Conservation (phyloP, 169 alveolate species). For the Pseudocohnilembus persalinus region DNA sequence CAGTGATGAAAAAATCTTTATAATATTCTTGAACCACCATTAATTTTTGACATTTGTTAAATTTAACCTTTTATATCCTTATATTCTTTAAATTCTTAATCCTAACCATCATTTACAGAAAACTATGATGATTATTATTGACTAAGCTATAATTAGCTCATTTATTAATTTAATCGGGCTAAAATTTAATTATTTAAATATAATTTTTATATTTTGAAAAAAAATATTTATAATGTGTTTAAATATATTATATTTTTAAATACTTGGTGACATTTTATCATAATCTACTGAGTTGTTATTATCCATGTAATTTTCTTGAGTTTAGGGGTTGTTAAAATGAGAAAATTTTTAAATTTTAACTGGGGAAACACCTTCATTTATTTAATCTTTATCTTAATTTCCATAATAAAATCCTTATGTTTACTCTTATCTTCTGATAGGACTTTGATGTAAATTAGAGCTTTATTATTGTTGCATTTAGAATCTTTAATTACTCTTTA, state of each 20-base stretch:
- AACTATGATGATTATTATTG: neutral
- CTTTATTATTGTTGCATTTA: no score
- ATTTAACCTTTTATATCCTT: slow-evolving; percentile 14
- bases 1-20: slow-evolving; percentile 22
- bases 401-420: neutral
- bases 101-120: neutral
- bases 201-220: neutral
- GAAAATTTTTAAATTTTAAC: neutral
- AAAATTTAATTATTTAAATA: no score
- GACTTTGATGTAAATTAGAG: no score
- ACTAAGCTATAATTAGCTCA: neutral
- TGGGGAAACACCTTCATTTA: neutral
- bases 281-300: neutral
- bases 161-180: neutral
- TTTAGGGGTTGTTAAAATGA: neutral
- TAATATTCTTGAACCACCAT: slow-evolving; percentile 13
- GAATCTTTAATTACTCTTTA: no score
- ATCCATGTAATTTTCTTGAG: neutral
- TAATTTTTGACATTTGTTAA: neutral
- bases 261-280: neutral
- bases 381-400: neutral
- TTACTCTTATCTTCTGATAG: no score
- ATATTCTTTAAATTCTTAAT: neutral
- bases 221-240: no score
- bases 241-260: no score